Evolutionary conservation across 805 yeast genomes (phyloP).

Genomic region (Yueomyces sinensis): DNA sequence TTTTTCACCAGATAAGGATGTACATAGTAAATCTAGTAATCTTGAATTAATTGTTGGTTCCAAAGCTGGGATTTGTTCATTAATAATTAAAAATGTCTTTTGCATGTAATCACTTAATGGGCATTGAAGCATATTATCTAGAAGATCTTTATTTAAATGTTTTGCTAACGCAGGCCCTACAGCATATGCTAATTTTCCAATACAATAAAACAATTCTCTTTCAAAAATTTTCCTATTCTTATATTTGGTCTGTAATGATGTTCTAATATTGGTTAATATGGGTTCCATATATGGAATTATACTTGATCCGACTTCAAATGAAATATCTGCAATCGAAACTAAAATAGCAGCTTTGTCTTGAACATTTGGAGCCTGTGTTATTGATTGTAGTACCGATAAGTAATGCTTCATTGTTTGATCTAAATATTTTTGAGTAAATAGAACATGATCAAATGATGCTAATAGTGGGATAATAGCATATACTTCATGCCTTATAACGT

Average conservation of each 20-base stretch:
- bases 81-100: slow-evolving; percentile 54
- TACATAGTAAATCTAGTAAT: slow-evolving; percentile 56
- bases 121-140: slow-evolving; percentile 69
- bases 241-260: slow-evolving; percentile 43
- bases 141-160: slow-evolving; percentile 66
- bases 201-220: slow-evolving; percentile 77
- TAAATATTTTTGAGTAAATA: slow-evolving; percentile 69
- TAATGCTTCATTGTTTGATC: slow-evolving; percentile 70
- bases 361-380: slow-evolving; percentile 25
- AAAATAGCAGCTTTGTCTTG: slow-evolving; percentile 64
- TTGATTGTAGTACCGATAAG: slow-evolving; percentile 62
- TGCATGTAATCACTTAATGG: slow-evolving; percentile 78
- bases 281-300: slow-evolving; percentile 83
- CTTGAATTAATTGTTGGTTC: slow-evolving; percentile 60
- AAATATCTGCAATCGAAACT: slow-evolving; percentile 72
- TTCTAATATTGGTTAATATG: slow-evolving; percentile 70
- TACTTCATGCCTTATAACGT: slow-evolving; percentile 72
- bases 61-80: slow-evolving; percentile 65
- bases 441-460: slow-evolving; percentile 61
- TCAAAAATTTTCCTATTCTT: slow-evolving; percentile 61
- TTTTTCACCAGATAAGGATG: slow-evolving; percentile 65
- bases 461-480: slow-evolving; percentile 70
- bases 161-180: slow-evolving; percentile 91
- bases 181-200: slow-evolving; percentile 74
- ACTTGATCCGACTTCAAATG: slow-evolving; percentile 61